phyloP scores from a whole-genome alignment of 2,329 filamentous ascomycete species.

The Chalaropsis ovoidea region DNA sequence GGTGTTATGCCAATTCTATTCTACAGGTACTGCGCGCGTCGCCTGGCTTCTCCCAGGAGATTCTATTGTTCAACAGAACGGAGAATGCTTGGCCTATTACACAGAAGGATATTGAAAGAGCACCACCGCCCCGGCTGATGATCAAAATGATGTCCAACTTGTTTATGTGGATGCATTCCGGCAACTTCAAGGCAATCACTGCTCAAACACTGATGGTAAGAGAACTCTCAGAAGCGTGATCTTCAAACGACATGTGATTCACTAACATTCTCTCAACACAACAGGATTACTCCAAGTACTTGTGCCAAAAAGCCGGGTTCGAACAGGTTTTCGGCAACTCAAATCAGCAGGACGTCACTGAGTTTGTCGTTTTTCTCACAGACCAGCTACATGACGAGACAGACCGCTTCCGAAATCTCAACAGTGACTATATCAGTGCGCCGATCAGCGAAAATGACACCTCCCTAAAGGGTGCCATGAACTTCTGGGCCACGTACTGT shows the following conservation, averaged over 20 bases:
- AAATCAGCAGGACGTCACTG: constrained; percentile 81
- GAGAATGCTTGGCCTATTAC: constrained; percentile 56
- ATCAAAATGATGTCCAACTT: constrained; percentile 50
- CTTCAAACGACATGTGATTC: not conserved
- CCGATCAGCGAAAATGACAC: constrained; percentile 23
- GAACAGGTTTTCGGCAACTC: constrained; percentile 53
- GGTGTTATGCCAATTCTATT: constrained; percentile 88
- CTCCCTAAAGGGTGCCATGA: constrained; percentile 45
- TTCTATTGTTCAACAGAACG: constrained; percentile 49
- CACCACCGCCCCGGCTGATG: constrained; percentile 48
- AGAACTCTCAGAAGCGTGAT: constrained; percentile 16
- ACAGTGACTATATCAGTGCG: constrained; percentile 23
- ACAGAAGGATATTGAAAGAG: constrained; percentile 49
- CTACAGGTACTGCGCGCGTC: constrained; percentile 76
- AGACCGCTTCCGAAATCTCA: constrained; percentile 47
- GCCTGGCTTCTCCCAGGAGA: constrained; percentile 53
- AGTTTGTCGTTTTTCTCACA: constrained; percentile 76
- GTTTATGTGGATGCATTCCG: constrained; percentile 47
- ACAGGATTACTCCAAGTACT: constrained; percentile 46
- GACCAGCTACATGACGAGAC: constrained; percentile 79
- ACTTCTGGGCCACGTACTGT: constrained; percentile 64
- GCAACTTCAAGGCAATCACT: constrained; percentile 43
- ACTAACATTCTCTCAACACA: constrained; percentile 14
- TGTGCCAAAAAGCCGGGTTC: constrained; percentile 31
- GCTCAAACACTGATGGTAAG: constrained; percentile 50